Evolutionary conservation across 139 green algal species (phyloP), one percentile per base, ranked within the genome.

Genomic region (Closterium sp.): DNA sequence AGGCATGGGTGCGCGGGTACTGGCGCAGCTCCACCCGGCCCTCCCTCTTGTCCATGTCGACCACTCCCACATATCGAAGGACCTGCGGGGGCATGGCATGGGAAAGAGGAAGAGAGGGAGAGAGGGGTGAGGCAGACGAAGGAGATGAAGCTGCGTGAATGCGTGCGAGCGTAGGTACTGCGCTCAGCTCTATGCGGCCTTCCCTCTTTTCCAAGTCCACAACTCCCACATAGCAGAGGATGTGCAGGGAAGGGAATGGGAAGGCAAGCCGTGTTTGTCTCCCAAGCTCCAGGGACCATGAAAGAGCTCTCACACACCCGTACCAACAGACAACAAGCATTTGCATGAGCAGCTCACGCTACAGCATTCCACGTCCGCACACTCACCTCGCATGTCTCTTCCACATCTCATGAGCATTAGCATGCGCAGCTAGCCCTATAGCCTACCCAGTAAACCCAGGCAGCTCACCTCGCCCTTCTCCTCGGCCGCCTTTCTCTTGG

Each of bases 151-250:
- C 94, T 97, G 94, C 1, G 97, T 96, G 91, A 99, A 99, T 25
- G 97, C 94, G 90, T 99, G 97, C 34, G 86, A 94, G 83, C 95
- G 96, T 6, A 97, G 96, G 93, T 98, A 99, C 4, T 94, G 90
- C 66, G n/a, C 94, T 90, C 92, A 99, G 95, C 95, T 98, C 96
- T 85, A 99, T 98, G 33, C 92, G 95, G 36, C 97, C 97, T 84
- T 93, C 96, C 30, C 93, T 91, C 30, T 89, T 92, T 12, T 92
- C 91, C 10, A 96, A 92, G 91, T 99, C 98, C 31, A 99, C 97
- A 19, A 98, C 95, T 34, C 98, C 98, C n/a, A 99, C 97, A 94
- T 97, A 99, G 38, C 98, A 95, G 88, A 99, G 95, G 89, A 97
- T 97, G 88, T 93, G 91, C 33, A 33, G 25, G 4, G 4, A 33